Percentiles rank a stretch among this genome's conserved stretches.
phyloP scores from a whole-genome alignment of 495 filamentous ascomycete species.

The Aspergillus sclerotiicarbonarius region DNA sequence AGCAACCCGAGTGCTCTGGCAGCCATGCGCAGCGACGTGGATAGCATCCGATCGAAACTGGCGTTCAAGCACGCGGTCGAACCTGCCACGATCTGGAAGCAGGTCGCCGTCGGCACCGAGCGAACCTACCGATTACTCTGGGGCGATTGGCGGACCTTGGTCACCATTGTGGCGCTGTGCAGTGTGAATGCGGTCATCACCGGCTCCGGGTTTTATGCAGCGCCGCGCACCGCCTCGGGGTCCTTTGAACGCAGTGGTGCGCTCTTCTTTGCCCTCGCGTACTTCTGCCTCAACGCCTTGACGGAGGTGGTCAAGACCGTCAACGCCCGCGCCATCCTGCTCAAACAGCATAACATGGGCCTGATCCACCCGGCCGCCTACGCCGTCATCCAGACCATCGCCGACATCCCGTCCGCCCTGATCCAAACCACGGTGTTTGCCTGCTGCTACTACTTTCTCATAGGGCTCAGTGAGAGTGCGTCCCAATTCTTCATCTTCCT shows the following conservation, averaged over 20 bases:
- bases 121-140: neutral
- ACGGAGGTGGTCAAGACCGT: neutral
- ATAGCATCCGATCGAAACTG: neutral
- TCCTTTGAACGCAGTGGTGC: neutral
- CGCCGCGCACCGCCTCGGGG: neutral
- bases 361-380: neutral
- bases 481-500: constrained; percentile 80
- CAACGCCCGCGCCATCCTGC: neutral
- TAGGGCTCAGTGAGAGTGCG: constrained; percentile 59
- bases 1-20: neutral
- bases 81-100: neutral
- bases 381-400: neutral
- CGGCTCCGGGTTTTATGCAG: neutral
- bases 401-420: neutral
- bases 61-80: neutral
- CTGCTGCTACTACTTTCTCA: constrained; percentile 82
- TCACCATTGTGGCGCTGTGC: neutral
- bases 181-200: neutral
- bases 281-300: neutral
- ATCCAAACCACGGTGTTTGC: constrained; percentile 41
- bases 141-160: neutral
- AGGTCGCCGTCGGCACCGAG: neutral
- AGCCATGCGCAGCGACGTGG: neutral
- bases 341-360: neutral
- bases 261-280: neutral